phyloP scores from a whole-genome alignment of 345 rosid species.

The Aquilaria sinensis region DNA sequence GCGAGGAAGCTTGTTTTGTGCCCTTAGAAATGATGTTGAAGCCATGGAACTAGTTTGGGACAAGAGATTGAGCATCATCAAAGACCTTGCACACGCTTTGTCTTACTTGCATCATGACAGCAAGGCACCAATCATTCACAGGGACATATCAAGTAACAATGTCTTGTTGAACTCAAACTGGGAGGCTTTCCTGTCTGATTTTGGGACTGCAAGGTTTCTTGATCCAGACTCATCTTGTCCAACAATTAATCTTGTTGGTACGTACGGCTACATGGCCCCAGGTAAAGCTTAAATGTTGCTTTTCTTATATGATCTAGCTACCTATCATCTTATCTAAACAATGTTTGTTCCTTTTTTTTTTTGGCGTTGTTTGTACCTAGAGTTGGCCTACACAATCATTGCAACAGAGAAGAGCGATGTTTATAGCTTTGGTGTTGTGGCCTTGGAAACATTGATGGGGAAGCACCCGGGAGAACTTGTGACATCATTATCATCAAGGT shows the following conservation, averaged over 20 bases:
- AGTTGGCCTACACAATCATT: constrained; percentile 2
- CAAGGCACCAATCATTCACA: too few species aligned
- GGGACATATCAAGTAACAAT: too few species aligned
- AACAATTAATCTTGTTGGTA: constrained; percentile 6
- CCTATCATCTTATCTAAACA: neutral
- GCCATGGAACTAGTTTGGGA: constrained; percentile 9
- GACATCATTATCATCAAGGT: too few species aligned
- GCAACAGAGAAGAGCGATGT: constrained; percentile 5
- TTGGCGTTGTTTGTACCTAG: neutral
- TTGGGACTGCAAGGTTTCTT: constrained; percentile 11
- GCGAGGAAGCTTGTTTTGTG: constrained; percentile 3
- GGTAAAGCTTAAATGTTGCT: neutral
- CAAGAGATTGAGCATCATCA: constrained; percentile 9
- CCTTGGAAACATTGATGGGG: constrained; percentile 12
- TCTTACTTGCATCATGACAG: too few species aligned
- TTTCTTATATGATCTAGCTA: neutral
- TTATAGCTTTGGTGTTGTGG: constrained; percentile 10
- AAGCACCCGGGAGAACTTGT: constrained; percentile 11
- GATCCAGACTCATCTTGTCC: constrained; percentile 9
- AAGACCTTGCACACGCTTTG: too few species aligned
- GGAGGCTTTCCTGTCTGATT: too few species aligned
- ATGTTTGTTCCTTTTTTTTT: neutral
- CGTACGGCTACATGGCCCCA: constrained; percentile 15
- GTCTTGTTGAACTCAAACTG: too few species aligned
- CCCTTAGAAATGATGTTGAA: constrained; percentile 1